Percentiles rank a stretch among this genome's conserved stretches.
phyloP scores from a whole-genome alignment of 148 eudicot genomes.

The Heliamphora exappendiculata region DNA sequence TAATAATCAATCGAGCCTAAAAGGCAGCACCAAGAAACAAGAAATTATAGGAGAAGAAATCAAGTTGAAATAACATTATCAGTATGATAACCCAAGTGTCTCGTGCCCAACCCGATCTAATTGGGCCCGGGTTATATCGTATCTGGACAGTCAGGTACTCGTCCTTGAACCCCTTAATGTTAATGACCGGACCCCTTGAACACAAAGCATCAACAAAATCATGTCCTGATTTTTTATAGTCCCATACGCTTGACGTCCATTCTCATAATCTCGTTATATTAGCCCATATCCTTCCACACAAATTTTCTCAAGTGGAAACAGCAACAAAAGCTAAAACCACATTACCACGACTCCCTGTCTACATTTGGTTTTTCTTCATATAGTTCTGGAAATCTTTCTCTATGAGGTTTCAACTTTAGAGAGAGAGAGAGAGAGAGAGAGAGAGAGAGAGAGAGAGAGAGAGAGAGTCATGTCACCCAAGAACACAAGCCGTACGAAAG shows the following conservation, averaged over 20 bases:
- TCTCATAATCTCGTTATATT: background rate
- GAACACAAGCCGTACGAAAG: too few species aligned
- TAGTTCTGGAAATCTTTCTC: background rate
- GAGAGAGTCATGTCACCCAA: too few species aligned
- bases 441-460: too few species aligned
- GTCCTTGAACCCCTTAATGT: too few species aligned
- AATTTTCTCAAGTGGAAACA: background rate
- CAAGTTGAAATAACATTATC: background rate
- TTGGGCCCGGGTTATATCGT: too few species aligned
- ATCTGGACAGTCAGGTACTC: too few species aligned
- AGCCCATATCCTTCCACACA: background rate
- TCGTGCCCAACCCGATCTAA: too few species aligned
- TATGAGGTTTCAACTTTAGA: background rate
- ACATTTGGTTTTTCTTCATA: background rate
- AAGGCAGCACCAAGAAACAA: background rate
- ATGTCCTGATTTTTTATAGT: background rate
- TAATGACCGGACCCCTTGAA: too few species aligned
- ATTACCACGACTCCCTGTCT: background rate
- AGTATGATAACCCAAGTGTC: background rate
- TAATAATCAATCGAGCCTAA: background rate
- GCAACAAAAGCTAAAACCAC: background rate
- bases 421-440: too few species aligned
- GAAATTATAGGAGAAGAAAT: background rate
- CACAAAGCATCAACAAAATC: background rate
- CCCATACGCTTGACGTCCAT: background rate